phyloP scores from a whole-genome alignment of 2,329 filamentous ascomycete genomes.

The Sporothrix protearum region DNA sequence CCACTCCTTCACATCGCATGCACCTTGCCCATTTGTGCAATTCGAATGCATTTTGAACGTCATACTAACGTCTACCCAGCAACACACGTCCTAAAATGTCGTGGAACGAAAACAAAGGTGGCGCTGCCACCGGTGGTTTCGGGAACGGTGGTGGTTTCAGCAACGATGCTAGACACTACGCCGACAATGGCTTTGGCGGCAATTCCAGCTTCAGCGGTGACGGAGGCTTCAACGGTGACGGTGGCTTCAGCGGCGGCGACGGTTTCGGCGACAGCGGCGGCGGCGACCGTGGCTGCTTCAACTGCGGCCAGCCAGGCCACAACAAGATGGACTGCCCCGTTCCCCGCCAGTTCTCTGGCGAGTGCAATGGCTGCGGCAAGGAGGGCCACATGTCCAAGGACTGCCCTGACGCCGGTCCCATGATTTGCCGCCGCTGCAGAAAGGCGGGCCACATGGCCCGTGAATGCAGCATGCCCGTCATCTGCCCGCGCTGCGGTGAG shows the following conservation, averaged over 20 bases:
- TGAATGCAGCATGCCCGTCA: constrained; percentile 55
- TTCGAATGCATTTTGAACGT: not conserved
- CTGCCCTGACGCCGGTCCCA: constrained; percentile 42
- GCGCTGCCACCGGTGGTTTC: not conserved
- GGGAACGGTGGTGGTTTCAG: constrained; percentile 48
- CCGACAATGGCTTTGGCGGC: not conserved
- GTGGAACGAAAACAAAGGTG: not conserved
- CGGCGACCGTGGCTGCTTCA: constrained; percentile 53
- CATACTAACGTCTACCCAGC: not conserved
- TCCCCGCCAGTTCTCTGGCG: constrained; percentile 41
- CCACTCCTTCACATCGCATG: not conserved
- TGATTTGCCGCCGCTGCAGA: constrained; percentile 42
- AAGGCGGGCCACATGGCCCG: constrained; percentile 53
- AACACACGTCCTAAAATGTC: not conserved
- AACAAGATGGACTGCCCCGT: constrained; percentile 61
- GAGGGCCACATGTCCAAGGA: constrained; percentile 52
- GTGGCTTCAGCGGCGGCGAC: not conserved
- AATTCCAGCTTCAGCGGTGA: not conserved
- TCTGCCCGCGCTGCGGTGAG: constrained; percentile 46
- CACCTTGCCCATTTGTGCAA: not conserved
- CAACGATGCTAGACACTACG: not conserved
- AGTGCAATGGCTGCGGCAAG: constrained; percentile 43
- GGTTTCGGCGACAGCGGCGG: constrained; percentile 24
- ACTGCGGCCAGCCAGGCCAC: constrained; percentile 57
- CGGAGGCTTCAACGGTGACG: constrained; percentile 48